These are phyloP conservation scores for Yarrowia osloensis DNA, from an alignment of 805 yeast species.

Conservation along the genomic window DNA sequence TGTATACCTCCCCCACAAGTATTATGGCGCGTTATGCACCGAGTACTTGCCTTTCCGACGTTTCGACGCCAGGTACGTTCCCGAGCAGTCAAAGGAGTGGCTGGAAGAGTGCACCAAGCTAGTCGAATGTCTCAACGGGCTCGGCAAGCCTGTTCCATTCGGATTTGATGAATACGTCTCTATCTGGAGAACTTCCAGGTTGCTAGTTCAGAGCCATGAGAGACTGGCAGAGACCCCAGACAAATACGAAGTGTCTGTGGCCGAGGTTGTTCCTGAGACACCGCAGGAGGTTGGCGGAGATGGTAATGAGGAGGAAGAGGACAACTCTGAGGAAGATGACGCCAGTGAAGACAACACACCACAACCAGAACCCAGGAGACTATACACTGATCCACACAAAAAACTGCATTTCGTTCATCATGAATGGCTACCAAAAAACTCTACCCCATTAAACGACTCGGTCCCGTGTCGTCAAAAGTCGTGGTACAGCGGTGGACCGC, in stretches of 20 bases:
- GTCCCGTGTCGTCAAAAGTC: slow-evolving; percentile 1
- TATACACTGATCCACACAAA: not conserved
- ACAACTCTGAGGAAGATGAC: not conserved
- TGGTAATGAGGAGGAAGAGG: not conserved
- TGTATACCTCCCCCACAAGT: not conserved
- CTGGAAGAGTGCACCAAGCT: not conserved
- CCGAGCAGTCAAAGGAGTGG: not conserved
- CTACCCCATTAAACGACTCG: not conserved
- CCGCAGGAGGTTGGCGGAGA: not conserved
- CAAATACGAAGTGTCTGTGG: not conserved
- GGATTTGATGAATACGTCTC: not conserved
- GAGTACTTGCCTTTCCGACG: slow-evolving; percentile 15
- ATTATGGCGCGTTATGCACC: not conserved
- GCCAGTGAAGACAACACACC: not conserved
- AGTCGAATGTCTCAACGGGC: not conserved
- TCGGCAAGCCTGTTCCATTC: not conserved
- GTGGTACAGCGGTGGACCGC: slow-evolving; percentile 6
- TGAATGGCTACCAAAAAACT: not conserved
- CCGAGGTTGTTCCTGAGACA: not conserved
- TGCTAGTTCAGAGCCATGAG: not conserved
- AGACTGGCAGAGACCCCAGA: not conserved
- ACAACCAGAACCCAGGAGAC: not conserved
- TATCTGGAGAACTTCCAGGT: not conserved
- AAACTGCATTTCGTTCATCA: not conserved
- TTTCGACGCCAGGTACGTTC: not conserved